Percentiles rank a stretch among this genome's conserved stretches.
Conservation (phyloP, 257 asterid species). For the Solanum megistacrolobum region DNA sequence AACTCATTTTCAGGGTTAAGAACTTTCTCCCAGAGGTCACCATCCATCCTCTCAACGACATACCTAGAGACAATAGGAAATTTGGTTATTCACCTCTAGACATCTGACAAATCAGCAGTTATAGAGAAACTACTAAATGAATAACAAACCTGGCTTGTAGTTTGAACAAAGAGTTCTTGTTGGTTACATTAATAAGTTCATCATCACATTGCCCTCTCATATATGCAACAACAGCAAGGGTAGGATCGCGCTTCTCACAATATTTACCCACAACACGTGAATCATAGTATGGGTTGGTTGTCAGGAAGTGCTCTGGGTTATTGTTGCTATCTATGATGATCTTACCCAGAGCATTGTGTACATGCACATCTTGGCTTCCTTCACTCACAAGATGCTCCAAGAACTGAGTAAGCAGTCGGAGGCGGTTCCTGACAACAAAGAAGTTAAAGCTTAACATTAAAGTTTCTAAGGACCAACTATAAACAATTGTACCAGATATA, state of each 20-base stretch:
- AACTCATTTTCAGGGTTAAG: constrained; percentile 94
- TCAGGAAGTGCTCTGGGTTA: constrained; percentile 97
- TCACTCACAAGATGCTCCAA: constrained; percentile 99
- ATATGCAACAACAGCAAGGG: constrained; percentile 99
- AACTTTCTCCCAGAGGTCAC: constrained; percentile 92
- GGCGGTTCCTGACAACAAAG: constrained; percentile 70
- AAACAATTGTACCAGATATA: not conserved
- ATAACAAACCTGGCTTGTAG: constrained; percentile 86
- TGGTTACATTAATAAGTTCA: constrained; percentile 90
- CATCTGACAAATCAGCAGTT: not conserved
- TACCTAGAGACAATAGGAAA: constrained; percentile 42
- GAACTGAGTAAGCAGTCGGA: constrained; percentile 91
- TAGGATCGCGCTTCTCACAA: constrained; percentile 99
- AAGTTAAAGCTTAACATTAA: not conserved
- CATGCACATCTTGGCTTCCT: constrained; percentile 99
- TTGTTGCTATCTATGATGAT: constrained; percentile 95
- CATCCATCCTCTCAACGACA: constrained; percentile 98
- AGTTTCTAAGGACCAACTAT: not conserved
- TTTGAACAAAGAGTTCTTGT: constrained; percentile 91
- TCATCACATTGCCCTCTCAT: constrained; percentile 98
- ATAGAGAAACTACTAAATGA: constrained; percentile 1
- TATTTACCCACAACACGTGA: constrained; percentile 99
- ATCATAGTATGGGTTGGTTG: constrained; percentile 96
- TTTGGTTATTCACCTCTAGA: not conserved
- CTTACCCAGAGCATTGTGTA: constrained; percentile 98